Evolutionary conservation across 2,329 filamentous ascomycete species (phyloP), one percentile per base, ranked within the genome.

Genomic region (Ophiocordyceps robertsii): DNA sequence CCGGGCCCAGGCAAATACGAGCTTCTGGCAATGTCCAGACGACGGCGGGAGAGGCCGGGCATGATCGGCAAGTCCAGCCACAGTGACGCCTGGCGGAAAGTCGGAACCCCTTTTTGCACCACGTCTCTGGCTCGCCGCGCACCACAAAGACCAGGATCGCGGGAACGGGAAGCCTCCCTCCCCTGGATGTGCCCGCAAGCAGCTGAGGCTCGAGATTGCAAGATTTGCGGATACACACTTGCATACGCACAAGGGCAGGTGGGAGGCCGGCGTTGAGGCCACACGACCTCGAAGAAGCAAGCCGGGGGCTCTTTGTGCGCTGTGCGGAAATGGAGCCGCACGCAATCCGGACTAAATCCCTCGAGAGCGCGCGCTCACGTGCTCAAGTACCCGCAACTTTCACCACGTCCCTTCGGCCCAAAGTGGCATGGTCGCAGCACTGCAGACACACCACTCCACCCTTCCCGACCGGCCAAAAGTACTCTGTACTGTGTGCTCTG

Each of bases 321-420:
- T 31, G 31, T 6, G 31, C 31, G 31, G 31, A 33, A 33, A 7
- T 33, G 12, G 33, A n/a, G 40, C 37, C 24, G n/a, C 11, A 16
- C 27, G 29, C 33, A 27, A 38, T 38, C 16, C 41, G 44, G 46
- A 40, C 38, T 48, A 48, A 47, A 44, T 44, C 42, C 39, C 16
- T n/a, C 21, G 19, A 19, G 19, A 3, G 19, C 19, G 19, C 19
- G 19, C 29, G n/a, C n/a, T 38, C 40, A 41, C 16, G 41, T 41
- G 46, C 9, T 29, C 29, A 36, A 24, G 29, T 42, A 36, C 33
- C 33, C n/a, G 33, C 33, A 16, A 36, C 33, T 14, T 17, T 3
- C 13, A 3, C 14, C 14, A 17, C 8, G 6, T 36, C 33, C 33
- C 33, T 16, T 35, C 8, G 33, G 33, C 31, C 31, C 11, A 32